Conservation (phyloP, 257 asterid genomes). For the Forsythia suspensa region DNA sequence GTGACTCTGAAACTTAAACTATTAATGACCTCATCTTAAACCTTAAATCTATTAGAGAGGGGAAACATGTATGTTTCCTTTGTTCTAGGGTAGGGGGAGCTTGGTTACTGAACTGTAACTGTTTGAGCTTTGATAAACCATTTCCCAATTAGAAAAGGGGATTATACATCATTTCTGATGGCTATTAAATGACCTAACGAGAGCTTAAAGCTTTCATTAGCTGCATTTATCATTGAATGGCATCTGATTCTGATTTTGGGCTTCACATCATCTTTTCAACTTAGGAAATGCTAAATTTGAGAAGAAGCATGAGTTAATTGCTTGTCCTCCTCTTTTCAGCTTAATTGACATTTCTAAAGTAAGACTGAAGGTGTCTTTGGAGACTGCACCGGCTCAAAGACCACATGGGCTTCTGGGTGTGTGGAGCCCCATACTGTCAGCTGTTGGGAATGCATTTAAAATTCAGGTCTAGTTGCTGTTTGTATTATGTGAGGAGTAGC, state of each 20-base stretch:
- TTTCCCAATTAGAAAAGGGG: not conserved
- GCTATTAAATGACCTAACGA: constrained; percentile 7
- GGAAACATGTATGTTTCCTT: not conserved
- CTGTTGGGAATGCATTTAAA: constrained; percentile 96
- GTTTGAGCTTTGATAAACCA: not conserved
- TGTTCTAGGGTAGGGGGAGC: not conserved
- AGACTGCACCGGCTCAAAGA: constrained; percentile 88
- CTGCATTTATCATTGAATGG: constrained; percentile 4
- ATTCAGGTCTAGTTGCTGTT: constrained; percentile 57
- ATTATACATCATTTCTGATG: constrained; percentile 9
- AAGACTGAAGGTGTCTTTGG: constrained; percentile 83
- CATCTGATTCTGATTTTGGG: not conserved
- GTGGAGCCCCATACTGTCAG: constrained; percentile 97
- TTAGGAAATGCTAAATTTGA: constrained; percentile 11
- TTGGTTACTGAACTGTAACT: not conserved
- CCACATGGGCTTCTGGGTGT: constrained; percentile 94
- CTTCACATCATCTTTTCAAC: not conserved
- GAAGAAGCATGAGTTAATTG: constrained; percentile 6
- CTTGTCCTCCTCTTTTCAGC: constrained; percentile 47
- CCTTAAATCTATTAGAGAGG: not conserved
- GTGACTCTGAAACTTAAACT: not conserved
- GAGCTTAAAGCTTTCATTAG: constrained; percentile 11
- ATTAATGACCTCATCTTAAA: not conserved
- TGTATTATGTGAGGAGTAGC: constrained; percentile 15
- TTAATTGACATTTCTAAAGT: constrained; percentile 92